These are phyloP conservation scores for Zoysia matrella DNA, from an alignment of 202 grass and related monocot species.

Conservation along the genomic window DNA sequence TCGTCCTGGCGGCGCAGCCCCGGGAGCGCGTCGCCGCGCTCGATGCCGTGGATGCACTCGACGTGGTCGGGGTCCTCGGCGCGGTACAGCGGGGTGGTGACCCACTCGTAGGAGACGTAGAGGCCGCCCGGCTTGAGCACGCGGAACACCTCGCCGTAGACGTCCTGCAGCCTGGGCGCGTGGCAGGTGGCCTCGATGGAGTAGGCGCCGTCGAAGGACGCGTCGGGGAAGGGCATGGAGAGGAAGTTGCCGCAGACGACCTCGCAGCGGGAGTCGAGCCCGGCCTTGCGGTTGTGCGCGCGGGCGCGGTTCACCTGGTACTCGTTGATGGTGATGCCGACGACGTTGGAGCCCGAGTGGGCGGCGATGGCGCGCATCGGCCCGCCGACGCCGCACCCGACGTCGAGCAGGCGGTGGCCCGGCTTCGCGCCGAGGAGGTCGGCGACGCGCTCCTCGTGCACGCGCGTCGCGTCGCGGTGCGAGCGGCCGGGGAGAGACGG, in stretches of 20 bases:
- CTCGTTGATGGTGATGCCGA: slow-evolving; percentile 99
- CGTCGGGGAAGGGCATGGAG: slow-evolving; percentile 80
- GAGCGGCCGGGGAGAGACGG: slow-evolving; percentile 65
- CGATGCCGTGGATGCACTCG: slow-evolving; percentile 93
- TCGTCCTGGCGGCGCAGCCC: slow-evolving; percentile 84
- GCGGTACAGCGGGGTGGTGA: slow-evolving; percentile 86
- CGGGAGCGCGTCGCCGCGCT: slow-evolving; percentile 90
- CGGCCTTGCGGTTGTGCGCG: slow-evolving; percentile 90
- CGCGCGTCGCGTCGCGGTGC: slow-evolving; percentile 86
- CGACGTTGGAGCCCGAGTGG: slow-evolving; percentile 70
- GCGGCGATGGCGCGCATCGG: slow-evolving; percentile 98
- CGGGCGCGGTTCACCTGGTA: slow-evolving; percentile 97
- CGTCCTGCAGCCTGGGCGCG: slow-evolving; percentile 88
- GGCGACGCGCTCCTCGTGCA: slow-evolving; percentile 85
- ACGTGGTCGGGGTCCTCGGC: slow-evolving; percentile 70
- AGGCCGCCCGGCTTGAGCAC: slow-evolving; percentile 82
- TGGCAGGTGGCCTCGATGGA: slow-evolving; percentile 99
- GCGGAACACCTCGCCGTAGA: slow-evolving; percentile 89
- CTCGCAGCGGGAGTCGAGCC: slow-evolving; percentile 76
- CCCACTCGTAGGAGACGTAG: slow-evolving; percentile 99
- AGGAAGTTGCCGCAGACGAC: slow-evolving; percentile 99
- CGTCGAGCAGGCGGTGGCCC: slow-evolving; percentile 80
- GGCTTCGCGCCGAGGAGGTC: slow-evolving; percentile 68
- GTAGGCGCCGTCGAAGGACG: slow-evolving; percentile 91
- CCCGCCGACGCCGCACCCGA: slow-evolving; percentile 92